Evolutionary conservation across 2,329 filamentous ascomycete species (phyloP), one percentile per base, ranked within the genome.

Genomic region (Aaosphaeria pasadenensis): DNA sequence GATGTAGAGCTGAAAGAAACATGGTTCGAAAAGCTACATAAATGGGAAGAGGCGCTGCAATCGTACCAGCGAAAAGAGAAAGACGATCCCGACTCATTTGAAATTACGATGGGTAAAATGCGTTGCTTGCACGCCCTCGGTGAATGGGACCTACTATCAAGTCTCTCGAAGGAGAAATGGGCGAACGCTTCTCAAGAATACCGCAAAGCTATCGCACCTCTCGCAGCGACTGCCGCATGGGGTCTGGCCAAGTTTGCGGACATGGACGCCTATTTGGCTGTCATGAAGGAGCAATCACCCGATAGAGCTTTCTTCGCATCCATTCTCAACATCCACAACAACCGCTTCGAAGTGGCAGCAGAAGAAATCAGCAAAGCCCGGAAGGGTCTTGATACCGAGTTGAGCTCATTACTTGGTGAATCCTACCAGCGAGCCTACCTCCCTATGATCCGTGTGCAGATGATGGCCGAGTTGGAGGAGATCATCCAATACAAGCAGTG

Each of bases 61-160:
- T 95, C 94, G 42, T 97, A 97, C 65, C 89, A 94, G 60, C 86
- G 89, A 64, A 87, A 92, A 40, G 92, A 96, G 56, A 78, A 89
- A 30, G 82, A 83, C 30, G 82, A 86, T 52, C 78, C 78, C 7
- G 74, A 77, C 35, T 91, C 90, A 0, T 90, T 99, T 51, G 94
- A 97, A 51, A 90, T 99, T 46, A 91, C 95, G 32, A 97, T 99
- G 91, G 94, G 94, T 57, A 99, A 99, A 74, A 99, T 99, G 94
- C 86, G 94, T 42, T 99, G 94, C 78, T 75, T 97, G 54, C 94
- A 99, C 67, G 95, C 94, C 6, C 79, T 99, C 33, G 94, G 94
- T 52, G 94, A 99, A 70, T 99, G 94, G 94, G 95, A 97, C 58
- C 85, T 90, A 4, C 78, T 99, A 11, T 95, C 92, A 1, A 85